Evolutionary conservation across 805 yeast species (phyloP).

Genomic region (Pichia manshurica): DNA sequence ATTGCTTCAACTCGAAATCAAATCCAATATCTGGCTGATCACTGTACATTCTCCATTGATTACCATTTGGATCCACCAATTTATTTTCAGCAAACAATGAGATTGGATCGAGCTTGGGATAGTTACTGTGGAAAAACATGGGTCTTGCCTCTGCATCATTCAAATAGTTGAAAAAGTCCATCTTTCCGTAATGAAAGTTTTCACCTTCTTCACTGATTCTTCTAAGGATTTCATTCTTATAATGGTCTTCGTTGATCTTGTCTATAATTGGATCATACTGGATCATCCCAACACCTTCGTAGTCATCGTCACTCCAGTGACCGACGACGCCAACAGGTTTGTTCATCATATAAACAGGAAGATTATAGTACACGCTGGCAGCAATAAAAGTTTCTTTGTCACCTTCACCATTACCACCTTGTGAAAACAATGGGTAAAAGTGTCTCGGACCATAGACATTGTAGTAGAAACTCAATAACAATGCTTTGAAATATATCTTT

Average conservation of each 20-base stretch:
- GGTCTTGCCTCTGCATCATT: conserved; percentile 22
- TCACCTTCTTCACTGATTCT: not conserved
- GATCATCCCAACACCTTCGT: conserved; percentile 53
- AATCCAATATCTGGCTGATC: conserved; percentile 31
- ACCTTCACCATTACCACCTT: conserved; percentile 49
- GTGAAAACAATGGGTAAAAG: conserved; percentile 42
- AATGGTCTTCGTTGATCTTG: conserved; percentile 21
- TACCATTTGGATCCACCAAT: conserved; percentile 17
- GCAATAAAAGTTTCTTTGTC: conserved; percentile 57
- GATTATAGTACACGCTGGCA: conserved; percentile 40
- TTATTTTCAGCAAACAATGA: conserved; percentile 34
- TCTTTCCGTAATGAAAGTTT: conserved; percentile 10
- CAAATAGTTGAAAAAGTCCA: conserved; percentile 21
- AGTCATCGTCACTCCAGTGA: conserved; percentile 32
- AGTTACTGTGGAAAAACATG: conserved; percentile 48
- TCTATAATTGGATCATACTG: conserved; percentile 46
- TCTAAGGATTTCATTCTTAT: conserved; percentile 15
- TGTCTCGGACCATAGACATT: conserved; percentile 46
- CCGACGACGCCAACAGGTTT: conserved; percentile 47
- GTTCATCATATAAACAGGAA: conserved; percentile 45
- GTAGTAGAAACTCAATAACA: conserved; percentile 46
- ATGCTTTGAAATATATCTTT: conserved; percentile 40
- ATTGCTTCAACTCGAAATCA: conserved; percentile 57
- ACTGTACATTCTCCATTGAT: conserved; percentile 26
- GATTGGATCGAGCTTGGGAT: conserved; percentile 49